These are phyloP conservation scores for Penicillium glabrum DNA, from an alignment of 2,329 filamentous ascomycete species.

Conservation along the genomic window DNA sequence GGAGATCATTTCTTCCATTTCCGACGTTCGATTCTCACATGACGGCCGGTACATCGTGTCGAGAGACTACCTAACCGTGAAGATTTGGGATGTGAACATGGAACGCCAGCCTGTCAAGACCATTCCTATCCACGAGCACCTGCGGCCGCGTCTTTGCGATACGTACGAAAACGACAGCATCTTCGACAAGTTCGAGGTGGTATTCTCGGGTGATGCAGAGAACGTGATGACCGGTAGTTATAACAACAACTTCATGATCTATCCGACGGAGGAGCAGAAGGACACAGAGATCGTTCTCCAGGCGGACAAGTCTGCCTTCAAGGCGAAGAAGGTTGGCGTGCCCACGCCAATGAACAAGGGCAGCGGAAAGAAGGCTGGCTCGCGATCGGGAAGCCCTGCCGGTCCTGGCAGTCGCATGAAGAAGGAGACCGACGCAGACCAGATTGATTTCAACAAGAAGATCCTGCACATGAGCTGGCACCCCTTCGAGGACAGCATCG, in stretches of 20 bases:
- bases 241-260: slow-evolving; percentile 99
- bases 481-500: slow-evolving; percentile 98
- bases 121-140: slow-evolving; percentile 96
- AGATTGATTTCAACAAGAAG: slow-evolving; percentile 99
- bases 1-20: slow-evolving; percentile 99
- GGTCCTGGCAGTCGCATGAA: slow-evolving; percentile 91
- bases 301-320: slow-evolving; percentile 98
- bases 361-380: slow-evolving; percentile 81
- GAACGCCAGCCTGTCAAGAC: slow-evolving; percentile 96
- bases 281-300: slow-evolving; percentile 97
- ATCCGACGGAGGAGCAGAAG: slow-evolving; percentile 91
- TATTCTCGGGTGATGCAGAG: slow-evolving; percentile 96
- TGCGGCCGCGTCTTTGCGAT: slow-evolving; percentile 89
- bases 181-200: slow-evolving; percentile 99
- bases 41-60: slow-evolving; percentile 97
- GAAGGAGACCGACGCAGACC: slow-evolving; percentile 98
- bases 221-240: slow-evolving; percentile 99
- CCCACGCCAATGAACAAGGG: slow-evolving; percentile 90
- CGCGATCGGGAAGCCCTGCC: slow-evolving; percentile 83
- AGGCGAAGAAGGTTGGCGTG: slow-evolving; percentile 98
- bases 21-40: slow-evolving; percentile 94
- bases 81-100: slow-evolving; percentile 99
- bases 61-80: slow-evolving; percentile 95
- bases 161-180: slow-evolving; percentile 99
- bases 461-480: slow-evolving; percentile 99